These are phyloP conservation scores for Craterostigma plantagineum DNA, from an alignment of 257 asterid species.

Conservation along the genomic window DNA sequence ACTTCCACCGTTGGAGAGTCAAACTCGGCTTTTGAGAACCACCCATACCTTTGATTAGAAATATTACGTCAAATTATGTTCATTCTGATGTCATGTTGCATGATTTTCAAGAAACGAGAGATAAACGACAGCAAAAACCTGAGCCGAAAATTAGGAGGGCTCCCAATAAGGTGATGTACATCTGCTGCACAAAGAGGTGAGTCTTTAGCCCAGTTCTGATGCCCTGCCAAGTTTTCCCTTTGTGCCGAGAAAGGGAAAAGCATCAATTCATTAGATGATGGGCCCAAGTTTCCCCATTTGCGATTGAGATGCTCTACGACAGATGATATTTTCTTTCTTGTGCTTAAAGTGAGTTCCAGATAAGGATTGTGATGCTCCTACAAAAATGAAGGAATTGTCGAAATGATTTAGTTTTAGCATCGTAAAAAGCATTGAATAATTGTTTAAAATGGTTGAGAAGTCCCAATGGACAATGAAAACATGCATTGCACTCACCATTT, in stretches of 20 bases:
- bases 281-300: slow-evolving; percentile 71
- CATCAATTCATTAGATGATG: slow-evolving; percentile 39
- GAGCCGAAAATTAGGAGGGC: slow-evolving; percentile 80
- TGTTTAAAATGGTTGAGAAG: too few relatives aligned
- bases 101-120: slow-evolving; percentile 2
- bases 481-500: slow-evolving; percentile 35
- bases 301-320: slow-evolving; percentile 80
- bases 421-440: slow-evolving; percentile 7
- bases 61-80: slow-evolving; percentile 10
- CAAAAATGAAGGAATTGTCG: slow-evolving; percentile 6
- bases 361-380: slow-evolving; percentile 86
- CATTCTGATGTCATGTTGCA: slow-evolving; percentile 6
- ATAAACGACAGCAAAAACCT: slow-evolving; percentile 24
- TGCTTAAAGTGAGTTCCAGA: slow-evolving; percentile 78
- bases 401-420: slow-evolving; percentile 1
- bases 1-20: slow-evolving; percentile 29
- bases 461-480: background rate
- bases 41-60: slow-evolving; percentile 53
- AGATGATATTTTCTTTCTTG: slow-evolving; percentile 82
- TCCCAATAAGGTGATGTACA: slow-evolving; percentile 51
- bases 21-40: slow-evolving; percentile 58
- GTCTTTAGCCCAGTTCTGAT: slow-evolving; percentile 77
- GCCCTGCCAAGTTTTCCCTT: slow-evolving; percentile 38
- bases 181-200: slow-evolving; percentile 76
- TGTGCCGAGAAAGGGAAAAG: slow-evolving; percentile 73